Evolutionary conservation across 2,329 filamentous ascomycete genomes (phyloP).

Genomic region (Fusarium torreyae): DNA sequence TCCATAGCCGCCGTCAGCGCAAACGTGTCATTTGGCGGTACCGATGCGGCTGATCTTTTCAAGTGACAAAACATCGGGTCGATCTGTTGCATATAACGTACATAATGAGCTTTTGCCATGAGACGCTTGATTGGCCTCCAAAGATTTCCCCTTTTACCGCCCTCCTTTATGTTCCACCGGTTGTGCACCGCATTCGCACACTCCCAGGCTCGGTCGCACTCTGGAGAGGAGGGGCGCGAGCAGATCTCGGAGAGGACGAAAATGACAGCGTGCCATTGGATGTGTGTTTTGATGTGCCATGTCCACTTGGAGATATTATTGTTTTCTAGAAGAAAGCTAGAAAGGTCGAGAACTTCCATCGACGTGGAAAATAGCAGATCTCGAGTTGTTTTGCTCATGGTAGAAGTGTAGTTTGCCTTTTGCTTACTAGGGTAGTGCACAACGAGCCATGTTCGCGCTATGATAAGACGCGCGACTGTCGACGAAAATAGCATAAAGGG

Average conservation of each 20-base stretch:
- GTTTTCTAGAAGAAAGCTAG: neutral
- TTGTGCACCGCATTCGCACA: neutral
- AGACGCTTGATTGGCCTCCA: constrained; percentile 6
- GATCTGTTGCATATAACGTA: neutral
- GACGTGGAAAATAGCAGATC: neutral
- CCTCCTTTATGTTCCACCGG: neutral
- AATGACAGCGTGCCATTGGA: constrained; percentile 2
- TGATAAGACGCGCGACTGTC: neutral
- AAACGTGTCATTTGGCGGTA: accelerated
- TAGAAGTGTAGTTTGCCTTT: neutral
- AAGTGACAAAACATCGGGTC: neutral
- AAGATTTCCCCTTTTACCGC: neutral
- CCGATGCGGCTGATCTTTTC: neutral
- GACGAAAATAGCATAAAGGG: neutral
- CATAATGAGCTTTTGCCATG: neutral
- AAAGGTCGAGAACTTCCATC: neutral
- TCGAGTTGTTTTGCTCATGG: neutral
- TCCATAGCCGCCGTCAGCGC: accelerated
- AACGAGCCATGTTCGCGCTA: neutral
- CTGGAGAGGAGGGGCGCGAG: accelerated
- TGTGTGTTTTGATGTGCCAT: constrained; percentile 8
- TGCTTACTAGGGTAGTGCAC: neutral
- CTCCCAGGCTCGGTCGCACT: neutral
- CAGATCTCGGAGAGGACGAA: constrained; percentile 1
- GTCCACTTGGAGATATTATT: neutral